Percentiles rank a stretch among this genome's conserved stretches.
Evolutionary conservation across 495 filamentous ascomycete species (phyloP).

Genomic region (Aspergillus diversus): DNA sequence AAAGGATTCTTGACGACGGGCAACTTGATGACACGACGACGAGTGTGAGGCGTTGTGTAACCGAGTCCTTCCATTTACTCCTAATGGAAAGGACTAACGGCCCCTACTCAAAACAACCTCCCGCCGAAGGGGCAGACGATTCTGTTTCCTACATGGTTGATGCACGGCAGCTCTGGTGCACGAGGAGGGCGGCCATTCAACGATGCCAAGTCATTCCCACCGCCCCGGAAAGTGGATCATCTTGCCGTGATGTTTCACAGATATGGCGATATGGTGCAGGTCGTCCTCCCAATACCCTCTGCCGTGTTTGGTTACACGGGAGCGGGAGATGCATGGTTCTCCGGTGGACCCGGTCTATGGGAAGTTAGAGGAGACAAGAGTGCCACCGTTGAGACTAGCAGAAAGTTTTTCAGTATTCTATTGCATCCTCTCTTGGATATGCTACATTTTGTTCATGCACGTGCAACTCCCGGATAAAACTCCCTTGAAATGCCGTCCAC

Average conservation of each 20-base stretch:
- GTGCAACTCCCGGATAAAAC: background rate
- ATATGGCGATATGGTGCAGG: background rate
- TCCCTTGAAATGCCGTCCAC: background rate
- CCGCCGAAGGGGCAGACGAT: background rate
- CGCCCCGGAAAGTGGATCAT: background rate
- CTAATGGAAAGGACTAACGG: background rate
- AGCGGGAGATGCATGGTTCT: background rate
- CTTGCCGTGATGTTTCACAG: background rate
- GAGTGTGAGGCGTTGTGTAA: slow-evolving; percentile 36
- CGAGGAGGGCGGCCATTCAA: background rate
- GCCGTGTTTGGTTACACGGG: background rate
- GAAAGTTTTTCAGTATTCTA: no score
- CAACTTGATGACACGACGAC: slow-evolving; percentile 68
- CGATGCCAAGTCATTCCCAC: background rate
- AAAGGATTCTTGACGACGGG: slow-evolving; percentile 85
- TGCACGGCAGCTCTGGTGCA: background rate
- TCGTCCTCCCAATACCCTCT: background rate
- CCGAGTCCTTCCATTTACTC: background rate
- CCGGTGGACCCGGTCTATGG: background rate
- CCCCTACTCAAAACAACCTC: slow-evolving; percentile 1
- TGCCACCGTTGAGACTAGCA: no score
- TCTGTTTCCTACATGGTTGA: background rate
- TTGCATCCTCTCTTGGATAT: background rate
- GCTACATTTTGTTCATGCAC: background rate
- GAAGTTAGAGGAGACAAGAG: no score